Conservation (phyloP, 306 rosid species). For the Prunus campanulata region DNA sequence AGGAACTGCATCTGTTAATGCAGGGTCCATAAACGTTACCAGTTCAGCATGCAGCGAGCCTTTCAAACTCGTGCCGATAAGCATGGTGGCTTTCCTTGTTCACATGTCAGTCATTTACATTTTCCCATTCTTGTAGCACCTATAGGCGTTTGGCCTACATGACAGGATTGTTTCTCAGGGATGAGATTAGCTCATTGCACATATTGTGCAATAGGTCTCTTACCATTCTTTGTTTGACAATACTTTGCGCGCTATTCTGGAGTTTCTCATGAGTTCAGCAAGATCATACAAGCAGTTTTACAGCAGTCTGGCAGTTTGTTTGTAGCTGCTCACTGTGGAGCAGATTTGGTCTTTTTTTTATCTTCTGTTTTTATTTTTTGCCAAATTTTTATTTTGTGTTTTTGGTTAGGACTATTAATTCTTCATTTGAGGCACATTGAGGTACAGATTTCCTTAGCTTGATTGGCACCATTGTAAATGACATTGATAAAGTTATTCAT, state of each 20-base stretch:
- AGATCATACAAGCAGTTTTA: background rate
- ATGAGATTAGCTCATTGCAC: background rate
- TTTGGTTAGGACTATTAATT: background rate
- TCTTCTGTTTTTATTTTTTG: background rate
- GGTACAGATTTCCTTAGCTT: background rate
- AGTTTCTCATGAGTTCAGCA: background rate
- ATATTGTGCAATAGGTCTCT: background rate
- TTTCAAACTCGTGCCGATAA: constrained; percentile 19
- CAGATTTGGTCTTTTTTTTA: no score
- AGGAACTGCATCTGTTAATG: constrained; percentile 51
- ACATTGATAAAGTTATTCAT: background rate
- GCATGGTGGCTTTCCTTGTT: constrained; percentile 41
- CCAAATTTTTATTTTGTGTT: background rate
- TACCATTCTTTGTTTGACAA: background rate
- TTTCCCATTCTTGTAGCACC: background rate
- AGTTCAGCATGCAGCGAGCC: constrained; percentile 28
- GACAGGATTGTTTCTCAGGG: no score
- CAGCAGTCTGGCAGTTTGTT: background rate
- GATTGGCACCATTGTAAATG: background rate
- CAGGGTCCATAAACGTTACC: constrained; percentile 41
- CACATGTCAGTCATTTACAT: constrained; percentile 11
- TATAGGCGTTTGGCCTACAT: background rate
- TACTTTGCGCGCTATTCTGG: background rate
- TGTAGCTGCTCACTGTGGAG: no score
- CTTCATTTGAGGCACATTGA: background rate